phyloP scores from a whole-genome alignment of 1,284 basidiomycete species.

The Tylopilus sp. region DNA sequence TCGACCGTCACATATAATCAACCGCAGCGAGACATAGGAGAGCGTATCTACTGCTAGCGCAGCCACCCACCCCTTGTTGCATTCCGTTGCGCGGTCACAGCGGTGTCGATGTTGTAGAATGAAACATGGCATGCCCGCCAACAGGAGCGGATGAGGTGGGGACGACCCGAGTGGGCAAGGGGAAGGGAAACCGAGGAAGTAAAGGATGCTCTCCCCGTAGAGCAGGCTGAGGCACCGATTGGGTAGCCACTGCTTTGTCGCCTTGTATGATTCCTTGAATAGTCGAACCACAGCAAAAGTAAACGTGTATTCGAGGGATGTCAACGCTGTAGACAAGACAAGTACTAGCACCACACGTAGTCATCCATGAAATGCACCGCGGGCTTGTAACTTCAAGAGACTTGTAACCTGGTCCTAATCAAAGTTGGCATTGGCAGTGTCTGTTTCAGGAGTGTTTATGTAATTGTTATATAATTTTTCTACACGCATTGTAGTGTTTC shows the following conservation, averaged over 20 bases:
- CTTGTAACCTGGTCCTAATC: too few relatives aligned
- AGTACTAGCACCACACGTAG: background rate
- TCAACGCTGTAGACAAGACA: background rate
- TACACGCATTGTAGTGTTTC: background rate
- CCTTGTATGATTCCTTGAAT: background rate
- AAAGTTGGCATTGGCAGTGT: too few relatives aligned
- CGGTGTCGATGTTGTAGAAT: background rate
- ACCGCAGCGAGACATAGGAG: background rate
- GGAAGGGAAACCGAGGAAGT: background rate
- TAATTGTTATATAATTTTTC: slow-evolving; percentile 12
- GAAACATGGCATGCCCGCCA: background rate
- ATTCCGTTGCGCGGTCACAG: background rate
- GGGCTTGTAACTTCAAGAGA: background rate
- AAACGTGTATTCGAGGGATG: background rate
- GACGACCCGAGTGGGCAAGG: too few relatives aligned
- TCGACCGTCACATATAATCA: background rate
- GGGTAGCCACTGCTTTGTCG: background rate
- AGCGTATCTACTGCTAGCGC: background rate
- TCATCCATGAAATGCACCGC: background rate
- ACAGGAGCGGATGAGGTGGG: background rate
- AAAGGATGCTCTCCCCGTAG: background rate
- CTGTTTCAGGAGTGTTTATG: slow-evolving; percentile 13
- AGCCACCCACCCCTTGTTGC: background rate
- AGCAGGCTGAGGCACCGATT: slow-evolving; percentile 1
- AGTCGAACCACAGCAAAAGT: background rate